Evolutionary conservation across 139 green algal species (phyloP).

Genomic region (Chlorella sorokiniana): DNA sequence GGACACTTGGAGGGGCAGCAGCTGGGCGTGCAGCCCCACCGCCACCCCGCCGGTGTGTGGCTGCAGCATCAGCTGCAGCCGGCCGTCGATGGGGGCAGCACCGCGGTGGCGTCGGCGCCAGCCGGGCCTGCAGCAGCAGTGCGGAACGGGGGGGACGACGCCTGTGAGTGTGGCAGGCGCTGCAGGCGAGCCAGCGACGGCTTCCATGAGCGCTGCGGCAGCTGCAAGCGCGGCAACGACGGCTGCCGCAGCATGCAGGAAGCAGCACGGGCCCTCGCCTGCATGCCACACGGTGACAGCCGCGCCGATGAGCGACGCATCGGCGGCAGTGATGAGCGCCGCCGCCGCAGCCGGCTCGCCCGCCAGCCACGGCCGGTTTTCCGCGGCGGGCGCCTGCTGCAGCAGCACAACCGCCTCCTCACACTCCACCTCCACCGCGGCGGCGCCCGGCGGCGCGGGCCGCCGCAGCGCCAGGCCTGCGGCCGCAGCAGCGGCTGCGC

Average conservation of each 20-base stretch:
- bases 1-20: constrained; percentile 27
- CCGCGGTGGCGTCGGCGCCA: neutral
- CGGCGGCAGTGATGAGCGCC: neutral
- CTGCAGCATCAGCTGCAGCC: constrained; percentile 31
- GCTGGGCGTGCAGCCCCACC: neutral
- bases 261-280: neutral
- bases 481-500: neutral
- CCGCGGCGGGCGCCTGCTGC: constrained; percentile 17
- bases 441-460: neutral
- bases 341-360: neutral
- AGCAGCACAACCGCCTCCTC: constrained; percentile 38
- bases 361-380: constrained; percentile 25
- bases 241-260: neutral
- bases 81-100: constrained; percentile 20
- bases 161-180: neutral
- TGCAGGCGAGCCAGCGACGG: neutral
- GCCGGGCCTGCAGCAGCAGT: neutral
- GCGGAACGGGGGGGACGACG: neutral
- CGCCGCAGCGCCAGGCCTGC: neutral
- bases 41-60: neutral
- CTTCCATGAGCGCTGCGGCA: neutral
- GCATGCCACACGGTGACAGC: constrained; percentile 16
- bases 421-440: constrained; percentile 1
- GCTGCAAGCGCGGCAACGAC: neutral
- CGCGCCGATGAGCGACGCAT: constrained; percentile 32